Evolutionary conservation across 768 basidiomycete genomes (phyloP), one percentile per base, ranked within the genome.

Genomic region (Trametes villosa): DNA sequence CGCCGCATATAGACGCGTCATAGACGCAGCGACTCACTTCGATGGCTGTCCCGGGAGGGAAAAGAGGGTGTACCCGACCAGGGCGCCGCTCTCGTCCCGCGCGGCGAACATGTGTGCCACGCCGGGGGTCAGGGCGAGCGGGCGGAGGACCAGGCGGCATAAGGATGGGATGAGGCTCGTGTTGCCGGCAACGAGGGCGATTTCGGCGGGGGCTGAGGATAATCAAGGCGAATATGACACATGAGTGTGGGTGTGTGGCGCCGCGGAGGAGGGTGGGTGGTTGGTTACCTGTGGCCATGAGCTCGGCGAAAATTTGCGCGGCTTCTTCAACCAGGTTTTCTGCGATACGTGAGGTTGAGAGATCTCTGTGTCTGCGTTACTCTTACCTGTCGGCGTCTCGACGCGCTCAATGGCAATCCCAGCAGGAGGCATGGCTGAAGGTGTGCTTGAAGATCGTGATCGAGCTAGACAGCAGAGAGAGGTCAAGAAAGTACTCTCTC

Each of bases 61-160:
- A 27, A 52, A 66, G 5, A 61, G 20, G 27, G 62, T 31, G 44
- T 49, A 66, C 4, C 65, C 65, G 24, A 64, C 59, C 8, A 66
- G 65, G 1, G 20, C 46, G n/a, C 62, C 62, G 30, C 22, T 36
- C 44, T 60, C 65, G 24, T 66, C 57, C 24, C 42, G 52, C 9
- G 66, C 66, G n/a, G 55, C 48, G 55, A 57, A 65, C 31, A 55
- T 24, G 20, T 67, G 59, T 0, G 47, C 56, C 2, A 54, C 52
- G 6, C 57, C 62, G 17, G 48, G 57, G 4, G 51, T 29, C 1
- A 62, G 57, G 1, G 44, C 34, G 46, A 57, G 55, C 9, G 55
- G 46, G 33, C 55, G 55, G 26, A 57, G 27, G 50, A 57, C 53
- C 7, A 40, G n/a, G 24, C 56, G 45, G 3, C 42, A 50, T 36